Base-by-base conservation (phyloP, 139 green algal genomes). In the Desmodesmus armatus region DNA sequence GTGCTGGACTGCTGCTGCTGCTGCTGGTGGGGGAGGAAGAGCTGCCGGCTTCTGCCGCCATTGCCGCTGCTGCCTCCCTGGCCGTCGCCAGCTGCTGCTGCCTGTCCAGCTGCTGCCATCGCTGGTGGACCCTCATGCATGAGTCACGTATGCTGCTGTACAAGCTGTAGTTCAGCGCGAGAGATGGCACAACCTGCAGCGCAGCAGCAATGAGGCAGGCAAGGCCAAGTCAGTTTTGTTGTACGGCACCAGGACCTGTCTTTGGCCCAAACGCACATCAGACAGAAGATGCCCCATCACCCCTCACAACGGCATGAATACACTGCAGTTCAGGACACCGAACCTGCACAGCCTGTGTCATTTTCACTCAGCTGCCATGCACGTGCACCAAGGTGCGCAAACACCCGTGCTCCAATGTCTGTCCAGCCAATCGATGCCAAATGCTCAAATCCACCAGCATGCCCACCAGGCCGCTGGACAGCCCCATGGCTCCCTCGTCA, bases 131-230 rank as follows among this genome's bases (percentile, higher is more conserved):
- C 23, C 11, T n/a, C 66, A 86, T 74, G 31, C 78, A 76, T 6
- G 41, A 51, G 62, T 33, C 60, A 2, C 78, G 85, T 65, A 92
- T 88, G 44, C 76, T 90, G 78, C 98, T 96, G 65, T 99, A 99
- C 1, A 96, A 90, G 49, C 86, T 93, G 82, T 97, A 99, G 77
- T 98, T 99, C 72, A 99, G 93, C 19, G 96, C 96, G 2, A 99
- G 89, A 35, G 89, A 94, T 5, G 96, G 96, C 0, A 87, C 92
- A n/a, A 94, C 92, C 86, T 97, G 95, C 51, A 60, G 9, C 7
- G 11, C 53, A 94, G n/a, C 13, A 62, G 31, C 58, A 67, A 21
- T n/a, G 9, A 67, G 58, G 27, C 78, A 79, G n/a, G 82, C 66
- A 75, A n/a, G 39, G 13, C 58, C 19, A 31, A 15, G 31, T n/a